Evolutionary conservation across 768 basidiomycete species (phyloP).

Genomic region (Hysterangium stoloniferum): DNA sequence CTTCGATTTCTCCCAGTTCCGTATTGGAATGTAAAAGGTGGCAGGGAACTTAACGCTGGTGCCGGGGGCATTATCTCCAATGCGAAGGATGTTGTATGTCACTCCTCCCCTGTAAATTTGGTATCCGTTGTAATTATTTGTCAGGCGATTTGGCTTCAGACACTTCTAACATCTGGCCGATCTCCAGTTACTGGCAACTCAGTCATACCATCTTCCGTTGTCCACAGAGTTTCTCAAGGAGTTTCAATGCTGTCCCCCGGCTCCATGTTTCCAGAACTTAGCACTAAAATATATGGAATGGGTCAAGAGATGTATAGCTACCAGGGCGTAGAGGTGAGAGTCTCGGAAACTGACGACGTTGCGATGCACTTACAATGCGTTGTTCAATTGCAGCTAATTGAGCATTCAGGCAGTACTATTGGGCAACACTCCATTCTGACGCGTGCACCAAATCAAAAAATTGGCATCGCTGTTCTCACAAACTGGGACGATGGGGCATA

Average conservation of each 20-base stretch:
- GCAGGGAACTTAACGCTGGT: conserved; percentile 26
- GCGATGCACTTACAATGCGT: neutral
- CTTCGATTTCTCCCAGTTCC: conserved; percentile 18
- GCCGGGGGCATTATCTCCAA: conserved; percentile 37
- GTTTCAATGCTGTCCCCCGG: neutral
- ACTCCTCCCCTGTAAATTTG: neutral
- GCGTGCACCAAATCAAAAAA: conserved; percentile 28
- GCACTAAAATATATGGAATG: conserved; percentile 32
- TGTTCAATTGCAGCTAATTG: conserved; percentile 23
- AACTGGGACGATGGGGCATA: conserved; percentile 21
- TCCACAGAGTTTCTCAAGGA: conserved; percentile 27
- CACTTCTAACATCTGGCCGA: conserved; percentile 28
- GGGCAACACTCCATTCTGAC: conserved; percentile 26
- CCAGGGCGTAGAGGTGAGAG: conserved; percentile 32
- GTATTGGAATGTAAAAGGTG: conserved; percentile 23
- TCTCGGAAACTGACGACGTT: neutral
- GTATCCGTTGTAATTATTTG: neutral
- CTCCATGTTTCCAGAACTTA: conserved; percentile 13
- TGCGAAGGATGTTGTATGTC: conserved; percentile 33
- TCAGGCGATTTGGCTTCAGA: conserved; percentile 34
- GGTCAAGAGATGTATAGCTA: conserved; percentile 35
- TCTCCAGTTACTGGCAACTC: conserved; percentile 22
- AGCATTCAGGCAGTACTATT: conserved; percentile 27
- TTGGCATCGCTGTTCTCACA: conserved; percentile 31
- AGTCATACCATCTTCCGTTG: conserved; percentile 25